A percentile compares a stretch with the other conserved stretches of the same genome.
Evolutionary conservation across 176 grass and related monocot species (phyloP).

Genomic region (Microstegium vimineum): DNA sequence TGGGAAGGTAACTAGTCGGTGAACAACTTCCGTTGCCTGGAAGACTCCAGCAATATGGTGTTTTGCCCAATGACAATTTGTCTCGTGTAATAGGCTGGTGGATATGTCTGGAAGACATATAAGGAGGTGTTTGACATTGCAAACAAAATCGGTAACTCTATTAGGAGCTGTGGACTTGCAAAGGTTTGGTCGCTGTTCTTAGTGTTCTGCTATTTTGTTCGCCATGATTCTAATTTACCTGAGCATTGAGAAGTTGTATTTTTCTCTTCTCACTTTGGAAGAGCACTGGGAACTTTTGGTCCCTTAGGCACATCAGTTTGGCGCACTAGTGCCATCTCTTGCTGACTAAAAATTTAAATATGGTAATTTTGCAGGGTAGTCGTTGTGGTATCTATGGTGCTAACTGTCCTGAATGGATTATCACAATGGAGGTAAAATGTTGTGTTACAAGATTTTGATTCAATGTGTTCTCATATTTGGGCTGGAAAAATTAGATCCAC

Average conservation of each 20-base stretch:
- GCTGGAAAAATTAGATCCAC: background rate
- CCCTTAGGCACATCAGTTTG: background rate
- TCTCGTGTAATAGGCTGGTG: conserved; percentile 52
- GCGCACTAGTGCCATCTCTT: background rate
- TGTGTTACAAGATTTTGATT: background rate
- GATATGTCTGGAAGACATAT: conserved; percentile 70
- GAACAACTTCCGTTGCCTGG: background rate
- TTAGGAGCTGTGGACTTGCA: conserved; percentile 54
- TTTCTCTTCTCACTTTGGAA: background rate
- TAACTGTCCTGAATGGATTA: conserved; percentile 84
- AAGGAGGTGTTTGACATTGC: conserved; percentile 63
- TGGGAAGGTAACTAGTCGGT: conserved; percentile 53
- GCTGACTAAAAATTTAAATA: background rate
- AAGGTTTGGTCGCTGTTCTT: conserved; percentile 46
- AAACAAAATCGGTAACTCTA: conserved; percentile 58
- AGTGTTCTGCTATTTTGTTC: conserved; percentile 2
- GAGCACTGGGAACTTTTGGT: background rate
- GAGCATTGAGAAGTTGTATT: background rate
- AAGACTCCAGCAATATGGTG: background rate
- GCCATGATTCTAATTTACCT: conserved; percentile 6
- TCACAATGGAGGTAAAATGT: conserved; percentile 80
- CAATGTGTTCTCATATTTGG: conserved; percentile 6
- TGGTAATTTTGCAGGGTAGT: conserved; percentile 43
- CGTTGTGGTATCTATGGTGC: conserved; percentile 83
- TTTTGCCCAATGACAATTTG: conserved; percentile 6